Conservation (phyloP, 495 filamentous ascomycete species). For the Viridothelium virens region DNA sequence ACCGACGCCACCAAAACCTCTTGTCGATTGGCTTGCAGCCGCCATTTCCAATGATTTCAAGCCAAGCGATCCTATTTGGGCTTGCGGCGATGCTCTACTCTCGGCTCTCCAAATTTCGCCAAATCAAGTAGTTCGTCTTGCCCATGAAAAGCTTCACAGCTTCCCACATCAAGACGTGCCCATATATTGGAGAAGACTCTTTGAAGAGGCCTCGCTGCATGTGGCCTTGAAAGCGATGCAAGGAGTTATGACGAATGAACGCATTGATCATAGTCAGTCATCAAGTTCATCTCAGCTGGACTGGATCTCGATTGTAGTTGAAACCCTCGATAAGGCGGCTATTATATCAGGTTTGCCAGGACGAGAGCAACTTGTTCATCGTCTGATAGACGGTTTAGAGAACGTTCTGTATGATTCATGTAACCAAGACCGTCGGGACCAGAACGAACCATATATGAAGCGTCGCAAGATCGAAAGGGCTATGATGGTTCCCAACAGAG, state of each 20-base stretch:
- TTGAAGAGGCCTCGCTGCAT: constrained; percentile 23
- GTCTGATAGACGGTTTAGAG: constrained; percentile 45
- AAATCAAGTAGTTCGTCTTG: constrained; percentile 22
- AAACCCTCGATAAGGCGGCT: constrained; percentile 65
- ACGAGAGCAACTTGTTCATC: constrained; percentile 55
- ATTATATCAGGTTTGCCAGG: constrained; percentile 72
- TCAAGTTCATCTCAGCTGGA: constrained; percentile 12
- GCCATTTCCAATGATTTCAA: background rate
- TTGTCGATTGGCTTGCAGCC: constrained; percentile 2
- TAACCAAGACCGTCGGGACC: background rate
- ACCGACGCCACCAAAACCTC: background rate
- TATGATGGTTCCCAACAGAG: background rate
- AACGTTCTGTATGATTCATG: constrained; percentile 17
- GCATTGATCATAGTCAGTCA: background rate
- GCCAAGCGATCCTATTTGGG: background rate
- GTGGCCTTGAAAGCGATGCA: constrained; percentile 12
- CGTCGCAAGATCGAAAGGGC: background rate
- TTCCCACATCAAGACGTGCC: constrained; percentile 22
- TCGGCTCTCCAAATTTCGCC: constrained; percentile 12
- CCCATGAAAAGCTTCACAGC: constrained; percentile 22
- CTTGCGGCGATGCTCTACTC: constrained; percentile 1
- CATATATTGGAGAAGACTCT: constrained; percentile 24
- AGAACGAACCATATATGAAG: background rate
- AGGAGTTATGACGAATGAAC: background rate
- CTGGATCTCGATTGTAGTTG: constrained; percentile 45